Base-by-base conservation (phyloP, 1,284 basidiomycete species). In the Vanrija pseudolonga region DNA sequence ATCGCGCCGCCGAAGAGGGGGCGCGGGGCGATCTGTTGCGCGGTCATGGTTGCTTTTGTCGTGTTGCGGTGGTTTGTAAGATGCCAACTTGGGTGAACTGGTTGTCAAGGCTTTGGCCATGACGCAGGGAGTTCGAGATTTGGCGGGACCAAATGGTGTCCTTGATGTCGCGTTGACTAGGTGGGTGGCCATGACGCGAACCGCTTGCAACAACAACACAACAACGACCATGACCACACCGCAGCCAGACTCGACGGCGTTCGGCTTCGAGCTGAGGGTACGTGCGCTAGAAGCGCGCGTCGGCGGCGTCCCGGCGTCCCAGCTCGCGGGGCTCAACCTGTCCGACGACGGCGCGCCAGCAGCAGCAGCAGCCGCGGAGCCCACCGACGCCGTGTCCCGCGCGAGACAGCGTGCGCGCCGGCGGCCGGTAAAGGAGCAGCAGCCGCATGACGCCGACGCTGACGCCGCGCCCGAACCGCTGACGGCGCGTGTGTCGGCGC, bases 1-100 rank as follows among this genome's bases (percentile, higher is more conserved):
- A 98, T 90, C 6, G 90, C 89, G n/a, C 92, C 92, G 12, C 81
- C 81, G 59, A 81, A 82, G 12, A 82, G 71, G 17, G 45, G 60
- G 44, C 62, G 51, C 24, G 58, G 20, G 37, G 26, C 18, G 28
- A 60, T 55, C 32, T 12, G 32, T 15, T 4, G 32, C 4, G 48
- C 17, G 26, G 51, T 24, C 59, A 61, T 60, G 39, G 50, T 57
- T n/a, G n/a, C n/a, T n/a, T n/a, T n/a, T n/a, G n/a, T n/a, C n/a
- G 42, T 17, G 19, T n/a, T 19, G 4, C 18, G 0, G 39, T 42
- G 9, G 28, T 38, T 9, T 48, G 18, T n/a, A 18, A 20, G 38
- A n/a, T n/a, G 6, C 12, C 11, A 20, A 17, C 36, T 28, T 23
- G 24, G 6, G 26, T 36, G 36, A 38, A 47, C 39, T 17, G 45